A percentile compares a stretch with the other conserved stretches of the same genome.
Evolutionary conservation across 2,329 filamentous ascomycete genomes (phyloP).

Genomic region (Aspergillus sp.): DNA sequence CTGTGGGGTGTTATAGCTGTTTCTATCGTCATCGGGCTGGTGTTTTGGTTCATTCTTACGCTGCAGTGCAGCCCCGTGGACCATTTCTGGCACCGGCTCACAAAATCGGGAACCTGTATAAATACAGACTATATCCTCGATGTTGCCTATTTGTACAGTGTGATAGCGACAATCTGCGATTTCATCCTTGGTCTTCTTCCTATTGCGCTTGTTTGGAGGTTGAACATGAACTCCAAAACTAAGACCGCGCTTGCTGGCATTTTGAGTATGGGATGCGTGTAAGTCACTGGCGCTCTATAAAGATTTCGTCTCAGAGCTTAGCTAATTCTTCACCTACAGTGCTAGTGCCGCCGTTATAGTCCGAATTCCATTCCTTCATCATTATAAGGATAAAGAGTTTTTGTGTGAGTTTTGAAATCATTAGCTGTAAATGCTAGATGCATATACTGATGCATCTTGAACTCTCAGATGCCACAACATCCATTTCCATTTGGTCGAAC

Average conservation of each 20-base stretch:
- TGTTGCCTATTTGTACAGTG: conserved; percentile 55
- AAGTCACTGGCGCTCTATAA: conserved; percentile 23
- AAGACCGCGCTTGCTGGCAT: conserved; percentile 55
- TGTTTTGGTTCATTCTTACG: conserved; percentile 53
- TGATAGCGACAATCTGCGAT: conserved; percentile 49
- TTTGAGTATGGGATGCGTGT: conserved; percentile 57
- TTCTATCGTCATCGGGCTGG: conserved; percentile 45
- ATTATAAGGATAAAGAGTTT: conserved; percentile 33
- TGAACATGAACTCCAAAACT: conserved; percentile 55
- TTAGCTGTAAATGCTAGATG: background rate
- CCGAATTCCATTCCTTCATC: conserved; percentile 36
- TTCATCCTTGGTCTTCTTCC: conserved; percentile 55
- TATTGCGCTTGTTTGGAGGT: conserved; percentile 54
- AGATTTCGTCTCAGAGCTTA: background rate
- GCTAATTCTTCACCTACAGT: conserved; percentile 17
- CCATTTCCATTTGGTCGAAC: conserved; percentile 44
- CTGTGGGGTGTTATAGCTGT: conserved; percentile 50
- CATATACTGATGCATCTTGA: conserved; percentile 12
- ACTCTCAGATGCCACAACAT: conserved; percentile 30
- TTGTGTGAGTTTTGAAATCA: conserved; percentile 29
- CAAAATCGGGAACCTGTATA: conserved; percentile 14
- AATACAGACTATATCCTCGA: conserved; percentile 15
- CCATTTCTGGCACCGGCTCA: conserved; percentile 50
- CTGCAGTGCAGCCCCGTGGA: conserved; percentile 55
- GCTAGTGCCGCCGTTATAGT: conserved; percentile 38